A percentile compares a stretch with the other conserved stretches of the same genome.
Conservation (phyloP, 1,139 yeast species). For the Lodderomyces beijingensis region DNA sequence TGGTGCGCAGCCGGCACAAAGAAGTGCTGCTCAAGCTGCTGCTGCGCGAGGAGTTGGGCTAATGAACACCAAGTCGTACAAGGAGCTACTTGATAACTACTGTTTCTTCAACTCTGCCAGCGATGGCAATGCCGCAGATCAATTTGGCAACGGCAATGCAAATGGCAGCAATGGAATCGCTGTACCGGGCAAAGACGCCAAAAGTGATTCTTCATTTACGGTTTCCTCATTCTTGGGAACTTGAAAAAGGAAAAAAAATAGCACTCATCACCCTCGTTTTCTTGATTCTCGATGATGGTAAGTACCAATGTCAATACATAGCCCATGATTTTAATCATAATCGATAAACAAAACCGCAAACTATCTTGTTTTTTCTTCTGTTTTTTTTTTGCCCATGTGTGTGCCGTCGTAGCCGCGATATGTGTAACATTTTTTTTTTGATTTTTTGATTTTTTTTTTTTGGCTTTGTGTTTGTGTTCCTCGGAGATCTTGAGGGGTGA, state of each 20-base stretch:
- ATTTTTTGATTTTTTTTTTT: neutral
- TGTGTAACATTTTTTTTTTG: neutral
- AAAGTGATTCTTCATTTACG: slow-evolving; percentile 16
- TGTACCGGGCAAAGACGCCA: slow-evolving; percentile 4
- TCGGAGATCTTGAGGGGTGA: too few species aligned
- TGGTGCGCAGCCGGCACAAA: slow-evolving; percentile 4
- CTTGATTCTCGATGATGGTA: too few species aligned
- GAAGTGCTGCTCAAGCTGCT: slow-evolving; percentile 2
- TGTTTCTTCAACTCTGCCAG: slow-evolving; percentile 47
- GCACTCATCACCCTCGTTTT: too few species aligned
- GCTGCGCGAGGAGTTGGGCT: neutral
- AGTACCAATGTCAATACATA: too few species aligned
- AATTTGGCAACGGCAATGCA: neutral
- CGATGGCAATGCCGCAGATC: neutral
- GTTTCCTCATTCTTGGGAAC: slow-evolving; percentile 27
- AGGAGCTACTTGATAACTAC: slow-evolving; percentile 64
- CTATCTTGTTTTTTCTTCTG: neutral
- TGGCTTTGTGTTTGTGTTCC: too few species aligned
- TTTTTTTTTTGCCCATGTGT: slow-evolving; percentile 1
- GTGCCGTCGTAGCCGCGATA: too few species aligned
- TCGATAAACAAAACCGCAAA: neutral
- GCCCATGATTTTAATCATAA: neutral
- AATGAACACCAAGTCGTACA: slow-evolving; percentile 59
- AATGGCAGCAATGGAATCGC: neutral
- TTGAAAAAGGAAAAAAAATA: slow-evolving; percentile 2